Evolutionary conservation across 1,139 yeast species (phyloP).

Genomic region (Pichia cactophila): DNA sequence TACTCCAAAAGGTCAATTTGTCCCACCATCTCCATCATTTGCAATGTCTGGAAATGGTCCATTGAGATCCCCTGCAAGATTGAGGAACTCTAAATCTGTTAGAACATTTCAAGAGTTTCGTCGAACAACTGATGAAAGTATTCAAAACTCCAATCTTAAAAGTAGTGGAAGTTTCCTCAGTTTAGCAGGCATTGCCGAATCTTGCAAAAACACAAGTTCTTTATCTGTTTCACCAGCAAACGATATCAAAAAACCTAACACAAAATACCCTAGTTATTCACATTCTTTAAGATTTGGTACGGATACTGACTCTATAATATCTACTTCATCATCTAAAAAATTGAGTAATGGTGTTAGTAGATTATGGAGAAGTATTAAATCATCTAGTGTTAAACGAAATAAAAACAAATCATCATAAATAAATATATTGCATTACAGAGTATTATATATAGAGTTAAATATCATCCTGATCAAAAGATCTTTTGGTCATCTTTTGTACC

Average conservation of each 20-base stretch:
- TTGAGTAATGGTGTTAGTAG: conserved; percentile 3
- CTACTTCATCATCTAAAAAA: conserved; percentile 1
- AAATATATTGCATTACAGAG: background rate
- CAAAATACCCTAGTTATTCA: background rate
- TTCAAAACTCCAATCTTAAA: conserved; percentile 23
- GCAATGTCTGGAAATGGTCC: background rate
- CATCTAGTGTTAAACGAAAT: background rate
- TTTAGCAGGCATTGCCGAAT: conserved; percentile 5
- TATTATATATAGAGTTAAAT: background rate
- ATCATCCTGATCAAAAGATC: background rate
- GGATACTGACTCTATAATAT: background rate
- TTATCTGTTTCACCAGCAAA: background rate
- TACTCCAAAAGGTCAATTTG: conserved; percentile 6
- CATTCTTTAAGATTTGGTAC: background rate
- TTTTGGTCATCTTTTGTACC: conserved; percentile 20
- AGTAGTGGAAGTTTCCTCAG: conserved; percentile 76
- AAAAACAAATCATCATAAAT: background rate
- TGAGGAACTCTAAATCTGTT: conserved; percentile 8
- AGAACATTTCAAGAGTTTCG: conserved; percentile 5
- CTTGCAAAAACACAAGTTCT: background rate
- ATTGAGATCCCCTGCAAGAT: conserved; percentile 10
- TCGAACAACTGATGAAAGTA: background rate
- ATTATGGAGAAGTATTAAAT: conserved; percentile 10
- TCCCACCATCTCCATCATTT: conserved; percentile 15
- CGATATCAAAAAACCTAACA: background rate